Percentiles rank a stretch among this genome's conserved stretches.
Evolutionary conservation across 495 filamentous ascomycete species (phyloP).

Genomic region (Podospora conica): DNA sequence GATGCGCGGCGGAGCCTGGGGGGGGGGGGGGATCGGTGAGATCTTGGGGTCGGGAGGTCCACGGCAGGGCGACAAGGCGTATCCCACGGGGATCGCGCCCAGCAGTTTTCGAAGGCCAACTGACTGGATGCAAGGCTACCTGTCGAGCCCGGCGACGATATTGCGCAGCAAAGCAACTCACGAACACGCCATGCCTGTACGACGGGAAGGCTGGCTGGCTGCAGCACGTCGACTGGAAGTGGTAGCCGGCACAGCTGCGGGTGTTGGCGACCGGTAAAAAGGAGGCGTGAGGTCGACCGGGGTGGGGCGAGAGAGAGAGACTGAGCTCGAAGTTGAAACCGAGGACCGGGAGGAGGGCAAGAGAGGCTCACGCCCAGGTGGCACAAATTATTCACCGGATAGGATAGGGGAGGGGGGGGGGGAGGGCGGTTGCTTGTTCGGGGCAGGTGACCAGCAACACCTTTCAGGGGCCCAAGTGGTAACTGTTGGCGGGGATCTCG

Average conservation of each 20-base stretch:
- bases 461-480: not conserved
- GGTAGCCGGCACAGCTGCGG: constrained; percentile 31
- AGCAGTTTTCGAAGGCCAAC: not conserved
- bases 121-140: not conserved
- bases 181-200: constrained; percentile 23
- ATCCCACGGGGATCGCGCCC: not conserved
- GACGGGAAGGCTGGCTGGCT: constrained; percentile 17
- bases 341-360: constrained; percentile 4
- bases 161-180: constrained; percentile 24
- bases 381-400: not conserved
- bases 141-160: not conserved
- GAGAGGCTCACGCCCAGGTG: constrained; percentile 1
- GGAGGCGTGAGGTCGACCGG: constrained; percentile 12
- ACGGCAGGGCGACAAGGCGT: constrained; percentile 18
- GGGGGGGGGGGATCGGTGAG: not conserved
- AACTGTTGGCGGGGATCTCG: not conserved
- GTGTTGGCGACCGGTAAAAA: constrained; percentile 11
- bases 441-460: not conserved
- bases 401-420: constrained; percentile 13
- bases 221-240: constrained; percentile 27
- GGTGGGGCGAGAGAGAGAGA: constrained; percentile 22
- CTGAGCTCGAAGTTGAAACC: not conserved
- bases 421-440: no score
- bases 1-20: not conserved
- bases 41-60: constrained; percentile 8